Conservation (phyloP, 176 grass and related monocot species). For the sorghum (Sorghum bicolor) region Sorghum_bicolor_NCBIv3 NC_012872.2:4149501-4150000, state of each 20-base stretch:
- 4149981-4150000: neutral
- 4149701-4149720: neutral
- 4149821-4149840: neutral
- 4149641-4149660: neutral
- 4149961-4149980: neutral
- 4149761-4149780: neutral
- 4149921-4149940: neutral
- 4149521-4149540: constrained; percentile 93
- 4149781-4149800: constrained; percentile 16
- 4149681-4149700: neutral
- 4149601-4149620: neutral
- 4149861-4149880: neutral
- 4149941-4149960: neutral
- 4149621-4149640: constrained; percentile 3
- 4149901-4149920: neutral
- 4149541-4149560: constrained; percentile 94
- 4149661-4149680: neutral
- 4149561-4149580: constrained; percentile 96
- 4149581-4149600: constrained; percentile 66
- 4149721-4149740: neutral
- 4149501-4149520: constrained; percentile 38
- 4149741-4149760: neutral
- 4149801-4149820: neutral
- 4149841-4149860: neutral
- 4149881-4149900: constrained; percentile 6